Evolutionary conservation across 257 asterid species (phyloP).

Genomic region (Solanum corneliomulleri): DNA sequence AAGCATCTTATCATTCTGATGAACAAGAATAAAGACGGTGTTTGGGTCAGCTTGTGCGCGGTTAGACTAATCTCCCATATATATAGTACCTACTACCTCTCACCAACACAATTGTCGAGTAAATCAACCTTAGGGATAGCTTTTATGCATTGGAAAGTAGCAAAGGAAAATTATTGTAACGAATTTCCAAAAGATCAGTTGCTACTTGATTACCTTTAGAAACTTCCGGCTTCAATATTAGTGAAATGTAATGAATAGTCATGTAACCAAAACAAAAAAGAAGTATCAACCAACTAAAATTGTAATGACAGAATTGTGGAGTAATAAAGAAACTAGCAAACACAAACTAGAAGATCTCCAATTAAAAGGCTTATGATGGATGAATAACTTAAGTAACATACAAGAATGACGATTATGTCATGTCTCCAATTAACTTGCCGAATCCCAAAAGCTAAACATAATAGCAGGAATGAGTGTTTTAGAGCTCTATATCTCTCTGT

Average conservation of each 20-base stretch:
- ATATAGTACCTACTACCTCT: neutral
- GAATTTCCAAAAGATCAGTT: neutral
- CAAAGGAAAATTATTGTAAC: neutral
- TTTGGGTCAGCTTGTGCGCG: neutral
- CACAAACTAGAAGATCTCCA: no score
- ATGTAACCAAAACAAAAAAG: neutral
- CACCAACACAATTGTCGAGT: neutral
- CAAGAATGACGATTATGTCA: no score
- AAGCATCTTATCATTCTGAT: neutral
- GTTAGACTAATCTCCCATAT: neutral
- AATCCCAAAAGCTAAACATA: neutral
- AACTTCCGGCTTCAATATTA: neutral
- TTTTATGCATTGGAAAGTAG: neutral
- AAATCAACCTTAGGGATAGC: neutral
- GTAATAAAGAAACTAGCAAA: no score
- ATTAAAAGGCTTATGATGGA: no score
- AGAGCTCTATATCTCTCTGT: neutral
- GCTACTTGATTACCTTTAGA: neutral
- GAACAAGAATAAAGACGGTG: neutral
- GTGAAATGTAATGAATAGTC: neutral
- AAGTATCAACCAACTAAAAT: neutral
- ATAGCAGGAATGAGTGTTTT: neutral
- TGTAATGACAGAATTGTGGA: neutral
- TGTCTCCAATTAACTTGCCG: neutral
- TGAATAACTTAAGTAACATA: no score